Evolutionary conservation across 1,284 basidiomycete species (phyloP), one percentile per base, ranked within the genome.

Genomic region (Schizophyllum amplum): DNA sequence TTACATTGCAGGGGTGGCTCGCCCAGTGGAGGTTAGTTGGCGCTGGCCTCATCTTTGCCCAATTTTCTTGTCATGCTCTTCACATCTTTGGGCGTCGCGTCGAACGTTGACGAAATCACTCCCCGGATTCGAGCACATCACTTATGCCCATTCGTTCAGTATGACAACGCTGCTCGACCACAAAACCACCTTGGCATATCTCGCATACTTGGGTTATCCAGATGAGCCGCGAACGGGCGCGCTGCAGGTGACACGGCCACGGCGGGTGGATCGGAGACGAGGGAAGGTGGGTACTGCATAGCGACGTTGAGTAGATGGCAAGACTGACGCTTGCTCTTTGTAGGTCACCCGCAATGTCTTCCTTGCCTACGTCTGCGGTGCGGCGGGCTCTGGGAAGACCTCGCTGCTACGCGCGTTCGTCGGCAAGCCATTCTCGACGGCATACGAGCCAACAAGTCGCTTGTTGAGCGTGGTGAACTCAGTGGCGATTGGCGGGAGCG

Each of bases 161-260:
- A 98, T 98, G 95, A 97, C 94, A 1, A 99, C 96, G 1, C 77
- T 99, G 1, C 79, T 99, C 17, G 92, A 98, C 66, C 88, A 95
- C 65, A 88, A 86, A 68, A 91, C 90, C 22, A 97, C 96, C 0
- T 76, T 99, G 22, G 90, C 93, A 23, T 98, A 98, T 70, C 86
- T 99, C n/a, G 95, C 95, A 17, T 97, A 98, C 68, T 79, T 95
- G 33, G 93, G 91, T 47, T 95, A 93, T 68, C 85, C 89, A 0
- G 78, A 80, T 27, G 83, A 86, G 62, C 81, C 86, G 23, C 79
- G 89, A 21, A 92, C 92, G 5, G 82, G 80, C 22, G 93, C 94
- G 5, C 72, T 97, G 46, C 83, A 90, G 63, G 76, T 94, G 47
- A 93, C 92, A 4, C 78, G 88, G 57, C 84, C 92, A 1, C 82